Percentiles rank a stretch among this genome's conserved stretches.
These are phyloP conservation scores for Bipolaris gigantea DNA, from an alignment of 2,329 filamentous ascomycete species.

Conservation along the genomic window DNA sequence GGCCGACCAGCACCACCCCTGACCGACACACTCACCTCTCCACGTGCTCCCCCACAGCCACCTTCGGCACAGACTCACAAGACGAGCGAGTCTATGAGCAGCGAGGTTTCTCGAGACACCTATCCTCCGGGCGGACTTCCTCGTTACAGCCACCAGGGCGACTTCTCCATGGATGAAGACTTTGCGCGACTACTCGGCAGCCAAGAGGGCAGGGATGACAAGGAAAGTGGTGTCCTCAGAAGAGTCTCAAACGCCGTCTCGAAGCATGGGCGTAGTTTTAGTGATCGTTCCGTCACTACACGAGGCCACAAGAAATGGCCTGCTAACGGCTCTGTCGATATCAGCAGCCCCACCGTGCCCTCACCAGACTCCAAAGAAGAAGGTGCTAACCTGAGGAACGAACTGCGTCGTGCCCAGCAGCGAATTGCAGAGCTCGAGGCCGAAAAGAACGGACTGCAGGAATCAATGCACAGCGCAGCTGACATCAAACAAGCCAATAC, in stretches of 20 bases:
- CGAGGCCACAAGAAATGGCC: conserved; percentile 46
- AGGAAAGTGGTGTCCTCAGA: conserved; percentile 63
- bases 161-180: conserved; percentile 94
- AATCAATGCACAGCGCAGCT: conserved; percentile 59
- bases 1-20: conserved; percentile 49
- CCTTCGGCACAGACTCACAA: conserved; percentile 46
- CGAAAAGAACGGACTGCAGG: conserved; percentile 64
- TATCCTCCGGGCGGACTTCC: conserved; percentile 40
- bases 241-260: conserved; percentile 86
- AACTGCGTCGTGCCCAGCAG: conserved; percentile 79
- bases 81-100: conserved; percentile 50
- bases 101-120: conserved; percentile 39
- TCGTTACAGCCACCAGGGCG: conserved; percentile 70
- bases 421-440: conserved; percentile 83
- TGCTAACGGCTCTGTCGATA: conserved; percentile 51
- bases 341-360: conserved; percentile 71
- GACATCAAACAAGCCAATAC: conserved; percentile 78
- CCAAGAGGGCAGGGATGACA: conserved; percentile 59
- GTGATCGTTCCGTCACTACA: conserved; percentile 56
- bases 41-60: conserved; percentile 50
- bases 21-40: conserved; percentile 49
- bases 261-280: conserved; percentile 87
- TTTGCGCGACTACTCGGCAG: conserved; percentile 84
- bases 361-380: conserved; percentile 56
- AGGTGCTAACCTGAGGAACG: conserved; percentile 59